phyloP scores from a whole-genome alignment of 2,329 filamentous ascomycete genomes.

The Zelopaecilomyces penicillatus region DNA sequence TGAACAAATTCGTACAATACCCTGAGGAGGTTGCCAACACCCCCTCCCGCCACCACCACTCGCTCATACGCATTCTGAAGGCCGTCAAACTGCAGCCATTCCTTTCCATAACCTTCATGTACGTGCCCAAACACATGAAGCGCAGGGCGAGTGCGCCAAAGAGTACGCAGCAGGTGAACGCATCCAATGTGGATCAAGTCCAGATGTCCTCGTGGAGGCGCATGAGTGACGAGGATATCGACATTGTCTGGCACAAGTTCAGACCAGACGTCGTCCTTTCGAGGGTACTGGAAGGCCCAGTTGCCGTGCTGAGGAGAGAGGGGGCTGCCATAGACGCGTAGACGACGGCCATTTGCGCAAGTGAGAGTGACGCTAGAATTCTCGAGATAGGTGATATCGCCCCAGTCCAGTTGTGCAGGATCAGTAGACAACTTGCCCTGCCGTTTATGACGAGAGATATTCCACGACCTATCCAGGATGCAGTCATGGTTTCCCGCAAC shows the following conservation, averaged over 20 bases:
- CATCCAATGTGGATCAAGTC: conserved; percentile 26
- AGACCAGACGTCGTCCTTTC: conserved; percentile 19
- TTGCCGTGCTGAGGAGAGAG: conserved; percentile 23
- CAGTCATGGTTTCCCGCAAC: conserved; percentile 39
- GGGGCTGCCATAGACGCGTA: conserved; percentile 24
- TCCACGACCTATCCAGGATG: conserved; percentile 16
- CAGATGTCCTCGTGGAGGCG: conserved; percentile 27
- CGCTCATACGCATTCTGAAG: conserved; percentile 17
- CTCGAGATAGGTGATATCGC: conserved; percentile 17
- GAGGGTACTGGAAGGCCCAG: conserved; percentile 35
- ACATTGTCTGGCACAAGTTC: conserved; percentile 14
- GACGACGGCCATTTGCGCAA: conserved; percentile 18
- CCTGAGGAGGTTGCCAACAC: not conserved
- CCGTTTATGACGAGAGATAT: not conserved
- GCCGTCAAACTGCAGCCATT: conserved; percentile 21
- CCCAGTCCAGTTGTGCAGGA: conserved; percentile 14
- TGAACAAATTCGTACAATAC: not conserved
- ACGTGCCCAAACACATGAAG: conserved; percentile 61
- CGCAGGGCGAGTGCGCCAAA: conserved; percentile 48
- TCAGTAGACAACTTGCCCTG: not conserved
- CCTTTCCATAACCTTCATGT: conserved; percentile 42
- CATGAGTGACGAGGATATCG: conserved; percentile 33
- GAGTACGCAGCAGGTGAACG: conserved; percentile 27
- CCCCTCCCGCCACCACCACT: not conserved
- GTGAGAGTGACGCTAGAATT: conserved; percentile 11